Conservation (phyloP, 768 basidiomycete species). For the Lentinula raphanica region DNA sequence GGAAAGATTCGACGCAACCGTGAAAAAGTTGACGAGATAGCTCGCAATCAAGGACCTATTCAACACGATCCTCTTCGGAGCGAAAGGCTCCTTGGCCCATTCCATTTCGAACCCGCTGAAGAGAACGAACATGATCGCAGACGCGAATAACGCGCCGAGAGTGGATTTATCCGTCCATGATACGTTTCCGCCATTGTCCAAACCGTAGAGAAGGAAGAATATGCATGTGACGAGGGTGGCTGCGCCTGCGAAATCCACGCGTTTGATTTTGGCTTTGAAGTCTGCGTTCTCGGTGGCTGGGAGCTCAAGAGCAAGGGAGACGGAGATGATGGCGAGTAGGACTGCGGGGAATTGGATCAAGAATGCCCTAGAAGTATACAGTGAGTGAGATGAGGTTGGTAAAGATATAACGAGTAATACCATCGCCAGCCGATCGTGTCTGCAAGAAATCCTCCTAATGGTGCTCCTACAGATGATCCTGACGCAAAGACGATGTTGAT, state of each 20-base stretch:
- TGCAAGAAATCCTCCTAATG: conserved; percentile 56
- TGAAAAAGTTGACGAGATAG: conserved; percentile 59
- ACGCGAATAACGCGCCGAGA: conserved; percentile 28
- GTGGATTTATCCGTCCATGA: conserved; percentile 41
- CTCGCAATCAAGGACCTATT: conserved; percentile 45
- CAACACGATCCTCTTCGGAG: conserved; percentile 48
- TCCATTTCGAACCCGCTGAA: conserved; percentile 45
- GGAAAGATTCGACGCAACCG: conserved; percentile 37
- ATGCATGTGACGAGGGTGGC: conserved; percentile 48
- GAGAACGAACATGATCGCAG: conserved; percentile 25
- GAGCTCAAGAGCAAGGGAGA: conserved; percentile 50
- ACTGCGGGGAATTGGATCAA: conserved; percentile 55
- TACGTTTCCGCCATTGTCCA: conserved; percentile 50
- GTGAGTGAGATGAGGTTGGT: neutral
- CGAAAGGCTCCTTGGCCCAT: conserved; percentile 55
- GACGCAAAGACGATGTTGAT: conserved; percentile 55
- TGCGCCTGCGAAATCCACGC: conserved; percentile 62
- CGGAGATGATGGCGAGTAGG: conserved; percentile 46
- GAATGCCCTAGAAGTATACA: conserved; percentile 40
- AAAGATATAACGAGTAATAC: conserved; percentile 22
- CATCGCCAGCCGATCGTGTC: conserved; percentile 69
- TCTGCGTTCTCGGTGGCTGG: conserved; percentile 36
- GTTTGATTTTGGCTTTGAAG: conserved; percentile 46
- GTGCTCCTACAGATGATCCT: conserved; percentile 57
- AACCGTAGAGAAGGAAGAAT: conserved; percentile 50